phyloP scores from a whole-genome alignment of 257 asterid genomes.

The Solanum sejunctum region DNA sequence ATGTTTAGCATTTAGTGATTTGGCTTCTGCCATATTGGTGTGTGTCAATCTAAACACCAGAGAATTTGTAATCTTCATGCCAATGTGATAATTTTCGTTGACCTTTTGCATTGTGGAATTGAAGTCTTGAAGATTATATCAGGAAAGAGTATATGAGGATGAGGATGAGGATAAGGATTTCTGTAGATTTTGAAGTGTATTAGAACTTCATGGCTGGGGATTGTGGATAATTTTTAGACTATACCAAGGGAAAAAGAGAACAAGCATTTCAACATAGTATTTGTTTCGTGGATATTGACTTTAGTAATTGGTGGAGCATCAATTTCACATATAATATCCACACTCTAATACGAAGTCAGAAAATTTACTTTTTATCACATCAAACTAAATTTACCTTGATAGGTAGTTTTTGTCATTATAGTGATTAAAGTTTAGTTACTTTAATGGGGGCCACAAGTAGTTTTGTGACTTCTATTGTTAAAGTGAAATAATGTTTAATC shows the following conservation, averaged over 20 bases:
- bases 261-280: background rate
- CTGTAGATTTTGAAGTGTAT: background rate
- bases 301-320: background rate
- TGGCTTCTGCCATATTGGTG: background rate
- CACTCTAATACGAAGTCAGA: background rate
- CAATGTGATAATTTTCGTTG: background rate
- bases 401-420: background rate
- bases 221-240: background rate
- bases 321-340: background rate
- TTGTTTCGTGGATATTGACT: background rate
- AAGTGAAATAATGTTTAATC: background rate
- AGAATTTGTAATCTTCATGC: background rate
- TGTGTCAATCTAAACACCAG: slow-evolving; percentile 18
- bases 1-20: background rate
- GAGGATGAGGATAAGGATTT: background rate
- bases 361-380: background rate
- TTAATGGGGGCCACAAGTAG: background rate
- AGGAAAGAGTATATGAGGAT: background rate
- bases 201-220: background rate
- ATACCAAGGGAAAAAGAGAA: background rate
- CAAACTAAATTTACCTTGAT: background rate
- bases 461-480: background rate
- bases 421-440: background rate
- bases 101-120: background rate
- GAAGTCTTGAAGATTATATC: background rate